phyloP scores from a whole-genome alignment of 2,329 filamentous ascomycete species.

The Fusarium camptoceras region DNA sequence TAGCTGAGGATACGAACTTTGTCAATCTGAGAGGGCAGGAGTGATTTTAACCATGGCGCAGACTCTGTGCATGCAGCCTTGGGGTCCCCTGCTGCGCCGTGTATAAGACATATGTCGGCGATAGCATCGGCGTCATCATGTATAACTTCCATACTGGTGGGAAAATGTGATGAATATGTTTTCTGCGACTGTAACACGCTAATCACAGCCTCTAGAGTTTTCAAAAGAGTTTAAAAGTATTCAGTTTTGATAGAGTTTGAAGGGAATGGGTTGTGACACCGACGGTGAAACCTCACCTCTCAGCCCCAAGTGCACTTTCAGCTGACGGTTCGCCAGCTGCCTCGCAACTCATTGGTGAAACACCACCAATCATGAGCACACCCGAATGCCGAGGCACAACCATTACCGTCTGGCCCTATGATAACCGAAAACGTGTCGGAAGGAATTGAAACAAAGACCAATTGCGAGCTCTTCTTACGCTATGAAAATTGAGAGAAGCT shows the following conservation, averaged over 20 bases:
- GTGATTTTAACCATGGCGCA: rapidly evolving
- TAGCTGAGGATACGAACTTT: background rate
- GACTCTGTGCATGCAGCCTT: background rate
- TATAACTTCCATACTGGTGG: background rate
- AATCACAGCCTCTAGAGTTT: no score
- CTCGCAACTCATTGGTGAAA: background rate
- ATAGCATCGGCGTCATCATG: background rate
- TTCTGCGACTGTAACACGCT: no score
- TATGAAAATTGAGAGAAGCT: background rate
- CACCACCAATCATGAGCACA: background rate
- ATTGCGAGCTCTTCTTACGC: background rate
- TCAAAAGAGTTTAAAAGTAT: rapidly evolving
- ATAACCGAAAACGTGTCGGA: background rate
- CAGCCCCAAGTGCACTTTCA: background rate
- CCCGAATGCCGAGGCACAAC: background rate
- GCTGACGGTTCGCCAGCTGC: background rate
- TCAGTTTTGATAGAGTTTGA: background rate
- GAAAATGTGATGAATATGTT: background rate
- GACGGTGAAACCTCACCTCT: background rate
- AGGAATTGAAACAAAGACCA: background rate
- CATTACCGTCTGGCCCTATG: background rate
- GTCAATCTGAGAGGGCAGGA: background rate
- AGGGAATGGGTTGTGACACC: background rate
- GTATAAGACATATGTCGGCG: background rate
- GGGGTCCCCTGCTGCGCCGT: background rate